Base-by-base conservation (phyloP, 805 yeast genomes). In the Kodamaea sagamina region DNA sequence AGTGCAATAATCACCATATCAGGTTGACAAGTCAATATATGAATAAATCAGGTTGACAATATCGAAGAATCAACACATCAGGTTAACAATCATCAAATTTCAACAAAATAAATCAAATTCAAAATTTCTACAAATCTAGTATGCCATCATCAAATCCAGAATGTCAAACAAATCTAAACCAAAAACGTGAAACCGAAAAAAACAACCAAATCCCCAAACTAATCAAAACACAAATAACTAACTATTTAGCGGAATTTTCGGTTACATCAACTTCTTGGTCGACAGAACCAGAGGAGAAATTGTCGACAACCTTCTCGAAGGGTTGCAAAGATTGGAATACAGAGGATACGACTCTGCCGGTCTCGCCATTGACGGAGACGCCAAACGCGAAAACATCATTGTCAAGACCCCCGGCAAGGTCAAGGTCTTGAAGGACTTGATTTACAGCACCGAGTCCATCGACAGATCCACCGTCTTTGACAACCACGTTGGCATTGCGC, bases 291-390 rank as follows among this genome's bases (percentile, higher is more conserved):
- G 98, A 68, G 97, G 96, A 38, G 97, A 92, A 58, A 89, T 93
- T 66, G 75, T 92, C 50, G 88, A 84, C 65, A 89, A 89, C 47
- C 78, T 93, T 52, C 77, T 92, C 39, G 97, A 89, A 57, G 96
- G 96, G 50, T 74, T 84, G 47, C 73, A 71, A 48, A 82, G 95
- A 60, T 78, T 93, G 58, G 99, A 93, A 68, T 93, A 93, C 72
- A 85, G 99, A 70, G 99, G 99, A 35, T 93, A 93, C 59, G 99
- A 93, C 68, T 90, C 98, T 15, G 85, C 97, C 17, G 99, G 99
- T 60, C 75, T 93, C 47, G 97, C 98, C 51, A 79, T 93, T 51
- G 97, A 90, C 67, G 97, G 96, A 47, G 95, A 88, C 63, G 76
- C 74, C 45, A 75, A 79, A 46, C 82, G 81, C 52, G 82, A 87